These are phyloP conservation scores for Hypoxylon sp. DNA, from an alignment of 2,329 filamentous ascomycete genomes.

Conservation along the genomic window DNA sequence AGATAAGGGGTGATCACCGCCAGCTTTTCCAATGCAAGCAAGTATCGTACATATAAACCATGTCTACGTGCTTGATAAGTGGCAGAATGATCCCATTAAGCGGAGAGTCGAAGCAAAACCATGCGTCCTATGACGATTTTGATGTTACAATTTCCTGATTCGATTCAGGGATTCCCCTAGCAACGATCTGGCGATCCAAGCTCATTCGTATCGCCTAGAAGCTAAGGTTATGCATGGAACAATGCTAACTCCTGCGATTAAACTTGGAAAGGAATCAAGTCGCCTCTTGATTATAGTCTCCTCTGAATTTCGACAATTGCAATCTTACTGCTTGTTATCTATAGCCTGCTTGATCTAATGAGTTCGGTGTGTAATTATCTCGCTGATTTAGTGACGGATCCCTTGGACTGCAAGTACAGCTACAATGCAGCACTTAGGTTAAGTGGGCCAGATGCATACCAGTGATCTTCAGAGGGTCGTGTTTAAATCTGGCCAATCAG, in stretches of 20 bases:
- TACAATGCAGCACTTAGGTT: too few species aligned
- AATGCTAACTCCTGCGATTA: neutral
- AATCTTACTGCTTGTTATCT: neutral
- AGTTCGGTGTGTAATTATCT: neutral
- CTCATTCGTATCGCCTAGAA: slow-evolving; percentile 1
- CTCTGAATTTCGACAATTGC: neutral
- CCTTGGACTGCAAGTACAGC: too few species aligned
- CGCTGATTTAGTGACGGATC: neutral
- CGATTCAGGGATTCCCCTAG: slow-evolving; percentile 14
- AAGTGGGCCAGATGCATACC: too few species aligned
- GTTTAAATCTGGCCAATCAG: too few species aligned
- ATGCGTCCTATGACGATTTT: slow-evolving; percentile 10
- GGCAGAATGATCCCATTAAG: neutral
- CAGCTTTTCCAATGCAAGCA: slow-evolving; percentile 3
- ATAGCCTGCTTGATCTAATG: neutral
- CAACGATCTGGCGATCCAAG: slow-evolving; percentile 26
- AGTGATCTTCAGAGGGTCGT: too few species aligned
- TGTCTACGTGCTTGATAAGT: neutral
- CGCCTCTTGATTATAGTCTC: neutral
- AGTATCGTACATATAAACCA: slow-evolving; percentile 6
- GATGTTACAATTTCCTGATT: neutral
- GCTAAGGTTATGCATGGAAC: neutral
- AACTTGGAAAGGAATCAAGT: neutral
- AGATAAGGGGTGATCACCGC: neutral
- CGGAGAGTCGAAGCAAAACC: slow-evolving; percentile 1